Evolutionary conservation across 225 moss, liverwort and hornwort genomes (phyloP).

Genomic region (Sphagnum contortum): DNA sequence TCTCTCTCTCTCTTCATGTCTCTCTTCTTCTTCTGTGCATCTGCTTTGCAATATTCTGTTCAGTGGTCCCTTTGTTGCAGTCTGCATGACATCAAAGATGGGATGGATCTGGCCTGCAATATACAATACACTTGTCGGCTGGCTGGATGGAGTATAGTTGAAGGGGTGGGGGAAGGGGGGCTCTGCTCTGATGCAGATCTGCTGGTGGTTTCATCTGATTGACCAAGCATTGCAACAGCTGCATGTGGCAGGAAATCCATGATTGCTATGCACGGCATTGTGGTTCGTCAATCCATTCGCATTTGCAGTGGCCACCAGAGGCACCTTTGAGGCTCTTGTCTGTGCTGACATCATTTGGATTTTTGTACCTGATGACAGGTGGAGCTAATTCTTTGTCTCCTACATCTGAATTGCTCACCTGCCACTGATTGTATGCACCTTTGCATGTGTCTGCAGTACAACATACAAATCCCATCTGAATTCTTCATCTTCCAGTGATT

Average conservation of each 20-base stretch:
- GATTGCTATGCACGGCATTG: slow-evolving; percentile 43
- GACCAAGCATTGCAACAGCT: slow-evolving; percentile 61
- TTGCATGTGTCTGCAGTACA: too few species aligned
- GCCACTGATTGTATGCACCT: too few species aligned
- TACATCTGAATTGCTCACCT: too few species aligned
- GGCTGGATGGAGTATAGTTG: slow-evolving; percentile 7
- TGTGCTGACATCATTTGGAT: slow-evolving; percentile 84
- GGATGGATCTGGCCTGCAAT: too few species aligned
- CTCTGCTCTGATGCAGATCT: slow-evolving; percentile 62
- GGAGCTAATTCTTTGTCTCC: neutral
- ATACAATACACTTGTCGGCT: neutral
- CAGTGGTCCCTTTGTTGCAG: too few species aligned
- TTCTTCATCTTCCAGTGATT: too few species aligned
- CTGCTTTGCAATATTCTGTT: too few species aligned
- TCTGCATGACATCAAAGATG: too few species aligned
- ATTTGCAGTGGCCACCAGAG: slow-evolving; percentile 89
- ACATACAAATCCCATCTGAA: too few species aligned
- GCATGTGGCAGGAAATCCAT: slow-evolving; percentile 37
- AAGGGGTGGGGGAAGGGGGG: slow-evolving; percentile 6
- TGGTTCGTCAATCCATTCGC: slow-evolving; percentile 99
- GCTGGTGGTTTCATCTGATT: slow-evolving; percentile 61
- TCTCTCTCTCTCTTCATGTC: too few species aligned
- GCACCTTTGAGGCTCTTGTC: slow-evolving; percentile 89
- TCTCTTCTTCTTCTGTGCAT: too few species aligned
- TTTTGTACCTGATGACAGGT: slow-evolving; percentile 89